phyloP scores from a whole-genome alignment of 306 rosid genomes.

The Betula pendula region DNA sequence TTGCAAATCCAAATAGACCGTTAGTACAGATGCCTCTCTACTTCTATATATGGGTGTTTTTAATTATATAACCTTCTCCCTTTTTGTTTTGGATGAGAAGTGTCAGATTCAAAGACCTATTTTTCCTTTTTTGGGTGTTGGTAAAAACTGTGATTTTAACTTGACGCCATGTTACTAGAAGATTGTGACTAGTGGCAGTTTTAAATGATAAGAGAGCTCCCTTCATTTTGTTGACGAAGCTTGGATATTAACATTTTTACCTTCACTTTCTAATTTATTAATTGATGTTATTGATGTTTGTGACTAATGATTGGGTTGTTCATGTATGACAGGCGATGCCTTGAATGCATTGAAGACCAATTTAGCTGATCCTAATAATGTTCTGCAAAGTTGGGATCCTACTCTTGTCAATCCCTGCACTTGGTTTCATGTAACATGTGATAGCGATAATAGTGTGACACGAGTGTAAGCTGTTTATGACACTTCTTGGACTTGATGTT shows the following conservation, averaged over 20 bases:
- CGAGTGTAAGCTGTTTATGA: conserved; percentile 71
- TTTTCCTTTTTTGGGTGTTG: not conserved
- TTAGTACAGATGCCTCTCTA: not conserved
- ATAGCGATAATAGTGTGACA: conserved; percentile 76
- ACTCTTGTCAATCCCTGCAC: conserved; percentile 95
- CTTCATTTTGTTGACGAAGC: not conserved
- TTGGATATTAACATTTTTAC: not conserved
- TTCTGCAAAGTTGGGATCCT: conserved; percentile 91
- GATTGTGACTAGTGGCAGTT: not conserved
- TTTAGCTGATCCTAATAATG: conserved; percentile 83
- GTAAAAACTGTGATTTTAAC: not conserved
- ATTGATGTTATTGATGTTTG: conserved; percentile 16
- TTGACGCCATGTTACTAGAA: not conserved
- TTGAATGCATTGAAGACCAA: conserved; percentile 74
- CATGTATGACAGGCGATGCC: conserved; percentile 72
- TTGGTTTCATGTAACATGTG: conserved; percentile 95
- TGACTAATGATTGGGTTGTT: conserved; percentile 29
- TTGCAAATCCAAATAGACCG: no score
- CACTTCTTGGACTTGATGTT: conserved; percentile 13
- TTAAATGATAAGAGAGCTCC: not conserved
- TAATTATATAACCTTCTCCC: not conserved
- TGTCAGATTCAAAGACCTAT: not conserved
- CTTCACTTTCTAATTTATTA: not conserved
- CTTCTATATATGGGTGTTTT: not conserved
- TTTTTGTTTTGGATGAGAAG: not conserved